These are phyloP conservation scores for Raphanus sativus DNA, from an alignment of 345 rosid genomes.

Conservation along the genomic window DNA sequence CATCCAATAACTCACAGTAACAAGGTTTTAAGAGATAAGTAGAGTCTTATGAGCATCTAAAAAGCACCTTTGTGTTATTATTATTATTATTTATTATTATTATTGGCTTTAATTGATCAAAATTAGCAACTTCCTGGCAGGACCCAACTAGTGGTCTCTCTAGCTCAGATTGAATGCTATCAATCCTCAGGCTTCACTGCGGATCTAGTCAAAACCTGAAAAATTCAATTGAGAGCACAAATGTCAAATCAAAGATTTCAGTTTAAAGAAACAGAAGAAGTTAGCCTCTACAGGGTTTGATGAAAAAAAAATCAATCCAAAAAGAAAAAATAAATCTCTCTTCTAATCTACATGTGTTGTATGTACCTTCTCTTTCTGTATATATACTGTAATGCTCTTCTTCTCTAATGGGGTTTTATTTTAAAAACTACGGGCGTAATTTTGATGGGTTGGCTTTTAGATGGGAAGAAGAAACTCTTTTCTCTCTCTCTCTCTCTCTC, in stretches of 20 bases:
- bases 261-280: background rate
- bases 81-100: background rate
- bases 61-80: constrained; percentile 22
- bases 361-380: constrained; percentile 28
- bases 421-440: background rate
- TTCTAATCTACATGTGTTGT: constrained; percentile 5
- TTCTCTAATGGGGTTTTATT: background rate
- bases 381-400: constrained; percentile 18
- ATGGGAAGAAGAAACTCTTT: constrained; percentile 17
- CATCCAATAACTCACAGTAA: constrained; percentile 24
- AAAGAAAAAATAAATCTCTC: constrained; percentile 5
- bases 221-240: constrained; percentile 19
- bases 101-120: background rate
- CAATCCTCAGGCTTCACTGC: constrained; percentile 34
- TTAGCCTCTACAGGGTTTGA: background rate
- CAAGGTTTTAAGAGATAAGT: background rate
- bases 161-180: constrained; percentile 33
- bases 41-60: background rate
- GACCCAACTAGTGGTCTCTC: background rate
- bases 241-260: constrained; percentile 13
- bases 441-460: constrained; percentile 23
- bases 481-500: constrained; percentile 25
- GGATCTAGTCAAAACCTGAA: constrained; percentile 51
- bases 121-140: constrained; percentile 9
- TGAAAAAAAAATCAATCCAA: background rate